Evolutionary conservation across 2,329 filamentous ascomycete species (phyloP).

Genomic region (Xylaria digitata): DNA sequence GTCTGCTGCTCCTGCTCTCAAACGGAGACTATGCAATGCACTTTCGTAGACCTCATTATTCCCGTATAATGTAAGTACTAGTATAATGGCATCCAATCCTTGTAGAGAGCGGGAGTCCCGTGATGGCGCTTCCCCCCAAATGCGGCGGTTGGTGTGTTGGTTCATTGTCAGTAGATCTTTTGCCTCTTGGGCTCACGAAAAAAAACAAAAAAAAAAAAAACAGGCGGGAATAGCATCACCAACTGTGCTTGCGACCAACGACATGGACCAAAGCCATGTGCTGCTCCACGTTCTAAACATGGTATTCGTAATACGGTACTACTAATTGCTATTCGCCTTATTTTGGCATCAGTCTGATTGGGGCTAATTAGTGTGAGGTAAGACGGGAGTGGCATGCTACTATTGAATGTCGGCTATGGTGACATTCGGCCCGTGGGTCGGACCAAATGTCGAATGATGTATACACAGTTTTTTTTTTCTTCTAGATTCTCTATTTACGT

Average conservation of each 20-base stretch:
- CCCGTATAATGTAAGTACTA: constrained; percentile 5
- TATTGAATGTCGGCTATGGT: constrained; percentile 30
- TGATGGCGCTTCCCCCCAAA: constrained; percentile 1
- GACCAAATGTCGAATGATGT: constrained; percentile 20
- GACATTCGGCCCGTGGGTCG: constrained; percentile 29
- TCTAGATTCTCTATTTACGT: not conserved
- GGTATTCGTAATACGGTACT: constrained; percentile 17
- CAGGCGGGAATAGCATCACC: constrained; percentile 21
- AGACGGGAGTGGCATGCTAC: constrained; percentile 30
- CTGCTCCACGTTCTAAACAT: not conserved
- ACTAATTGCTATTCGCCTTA: constrained; percentile 1
- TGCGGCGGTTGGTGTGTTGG: not conserved
- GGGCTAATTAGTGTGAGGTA: constrained; percentile 26
- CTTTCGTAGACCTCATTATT: not conserved
- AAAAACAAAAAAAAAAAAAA: not conserved
- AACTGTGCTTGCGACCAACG: not conserved
- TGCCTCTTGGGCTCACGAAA: not conserved
- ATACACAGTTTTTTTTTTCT: not conserved
- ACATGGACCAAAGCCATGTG: not conserved
- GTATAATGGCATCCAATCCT: not conserved
- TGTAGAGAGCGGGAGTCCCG: not conserved
- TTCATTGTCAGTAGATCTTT: not conserved
- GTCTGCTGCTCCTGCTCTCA: not conserved
- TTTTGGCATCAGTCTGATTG: constrained; percentile 5
- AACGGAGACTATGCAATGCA: constrained; percentile 6